Base-by-base conservation (phyloP, 306 rosid genomes). In the Quercus wislizeni region DNA sequence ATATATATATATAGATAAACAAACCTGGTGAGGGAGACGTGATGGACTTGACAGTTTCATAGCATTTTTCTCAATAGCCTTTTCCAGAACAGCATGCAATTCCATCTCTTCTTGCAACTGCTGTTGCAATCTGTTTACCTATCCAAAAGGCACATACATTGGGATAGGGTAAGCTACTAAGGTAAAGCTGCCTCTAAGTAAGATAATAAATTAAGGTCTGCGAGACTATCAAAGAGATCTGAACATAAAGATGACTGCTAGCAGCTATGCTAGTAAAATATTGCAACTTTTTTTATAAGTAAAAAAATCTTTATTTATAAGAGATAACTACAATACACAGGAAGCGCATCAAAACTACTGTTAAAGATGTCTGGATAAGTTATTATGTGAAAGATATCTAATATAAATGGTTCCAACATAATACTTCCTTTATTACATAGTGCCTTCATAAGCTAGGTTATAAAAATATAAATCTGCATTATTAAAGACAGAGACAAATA, bases 61-160 rank as follows among this genome's bases (percentile, higher is more conserved):
- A 64, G 77, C 81, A 79, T 79, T 85, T 79, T 85, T 81, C 63
- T 87, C 87, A 55, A 84, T 73, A 61, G 86, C 89, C 86, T 81
- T 85, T 77, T 87, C 87, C 69, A 91, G 82, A 38, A 86, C 81
- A 58, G 81, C 76, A 69, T 87, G 91, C 77, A 91, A 86, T 54
- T 89, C 92, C 57, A 86, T 58, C 86, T 91, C 96, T 84, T 91
- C 82, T 20, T 52, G 87, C 79, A 91, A 79, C 77, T 87, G 79
- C 59, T 79, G 82, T 73, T 84, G 86, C 46, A 91, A 83, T 76
- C 76, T 84, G 76, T 83, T 87, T 65, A 91, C 91, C 96, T 91
- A 72, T 30, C 28, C 9, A 5, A 62, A 77, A 10, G 23, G 56
- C 62, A 82, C 72, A 76, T 64, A 46, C 74, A 83, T 84, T 41